Evolutionary conservation across 73 alveolate species (phyloP), one percentile per base, ranked within the genome.

Genomic region (Durusdinium trenchii): DNA sequence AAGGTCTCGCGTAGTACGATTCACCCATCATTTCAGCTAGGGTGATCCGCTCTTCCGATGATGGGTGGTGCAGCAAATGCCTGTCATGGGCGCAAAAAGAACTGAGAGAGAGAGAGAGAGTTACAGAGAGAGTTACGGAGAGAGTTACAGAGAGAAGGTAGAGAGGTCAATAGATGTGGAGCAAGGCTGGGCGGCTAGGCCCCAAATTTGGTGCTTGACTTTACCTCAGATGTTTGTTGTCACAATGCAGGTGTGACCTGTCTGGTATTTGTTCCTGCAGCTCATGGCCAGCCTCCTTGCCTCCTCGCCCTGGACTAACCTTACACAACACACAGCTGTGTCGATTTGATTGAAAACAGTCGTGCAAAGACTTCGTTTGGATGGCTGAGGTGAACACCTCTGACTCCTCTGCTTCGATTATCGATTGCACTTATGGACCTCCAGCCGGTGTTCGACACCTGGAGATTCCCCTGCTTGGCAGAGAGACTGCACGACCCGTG

Each of bases 361-460:
- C n/a, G n/a, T n/a, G n/a, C n/a, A n/a, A n/a, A n/a, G n/a, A n/a
- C n/a, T 47, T n/a, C n/a, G n/a, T n/a, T n/a, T n/a, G n/a, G n/a
- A n/a, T n/a, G n/a, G 9, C 48, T 46, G 38, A 91, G 90, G 99
- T 95, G 64, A 95, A 95, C 90, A 82, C 95, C 32, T 95, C 95
- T 0, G 99, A 95, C 79, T 95, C 99, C 5, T 62, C 87, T 7
- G 95, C 94, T 1, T 61, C 99, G 35, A 95, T 95, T 95, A 83
- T 95, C 82, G 99, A 95, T 47, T 95, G 99, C 57, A 91, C 89
- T 50, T 91, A 91, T 40, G 98, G 98, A 42, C 98, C 98, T 26
- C 98, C 87, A 14, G 75, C 98, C 6, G 98, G 98, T 38, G 99
- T 90, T 36, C 42, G 95, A 35, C 30, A 64, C 87, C 48, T n/a